These are phyloP conservation scores for Beta corolliflora DNA, from an alignment of 179 eudicot species.

Conservation along the genomic window DNA sequence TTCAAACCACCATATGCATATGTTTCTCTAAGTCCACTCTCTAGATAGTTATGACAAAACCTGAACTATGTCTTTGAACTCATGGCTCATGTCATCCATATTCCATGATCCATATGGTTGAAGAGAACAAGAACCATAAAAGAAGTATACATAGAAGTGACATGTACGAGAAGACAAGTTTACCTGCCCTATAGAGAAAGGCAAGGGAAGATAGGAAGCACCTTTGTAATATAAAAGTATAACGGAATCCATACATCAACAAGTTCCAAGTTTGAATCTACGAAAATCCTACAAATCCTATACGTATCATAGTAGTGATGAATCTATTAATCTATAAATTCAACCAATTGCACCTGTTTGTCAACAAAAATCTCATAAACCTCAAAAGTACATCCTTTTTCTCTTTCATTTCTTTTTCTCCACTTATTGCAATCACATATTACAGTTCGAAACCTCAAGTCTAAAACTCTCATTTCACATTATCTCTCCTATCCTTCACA, in stretches of 20 bases:
- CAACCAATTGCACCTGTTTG: neutral
- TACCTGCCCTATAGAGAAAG: neutral
- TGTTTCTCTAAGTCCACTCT: neutral
- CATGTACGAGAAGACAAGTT: neutral
- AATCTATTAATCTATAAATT: neutral
- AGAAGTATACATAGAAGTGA: neutral
- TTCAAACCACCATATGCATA: neutral
- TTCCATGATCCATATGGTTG: neutral
- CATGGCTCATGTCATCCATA: neutral
- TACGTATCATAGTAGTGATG: neutral
- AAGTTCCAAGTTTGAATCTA: neutral
- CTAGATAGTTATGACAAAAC: neutral
- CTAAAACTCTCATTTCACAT: neutral
- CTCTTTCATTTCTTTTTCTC: too few relatives aligned
- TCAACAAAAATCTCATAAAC: neutral
- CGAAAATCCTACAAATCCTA: slow-evolving; percentile 2
- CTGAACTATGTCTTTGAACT: neutral
- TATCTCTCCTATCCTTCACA: slow-evolving; percentile 2
- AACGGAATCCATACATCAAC: too few relatives aligned
- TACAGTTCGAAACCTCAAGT: neutral
- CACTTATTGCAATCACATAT: neutral
- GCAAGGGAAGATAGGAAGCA: neutral
- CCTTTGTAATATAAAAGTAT: neutral
- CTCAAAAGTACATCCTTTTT: neutral
- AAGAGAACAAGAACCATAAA: neutral